These are phyloP conservation scores for Tetramitus jugosus DNA, from an alignment of 208 protist genomes.

Conservation along the genomic window DNA sequence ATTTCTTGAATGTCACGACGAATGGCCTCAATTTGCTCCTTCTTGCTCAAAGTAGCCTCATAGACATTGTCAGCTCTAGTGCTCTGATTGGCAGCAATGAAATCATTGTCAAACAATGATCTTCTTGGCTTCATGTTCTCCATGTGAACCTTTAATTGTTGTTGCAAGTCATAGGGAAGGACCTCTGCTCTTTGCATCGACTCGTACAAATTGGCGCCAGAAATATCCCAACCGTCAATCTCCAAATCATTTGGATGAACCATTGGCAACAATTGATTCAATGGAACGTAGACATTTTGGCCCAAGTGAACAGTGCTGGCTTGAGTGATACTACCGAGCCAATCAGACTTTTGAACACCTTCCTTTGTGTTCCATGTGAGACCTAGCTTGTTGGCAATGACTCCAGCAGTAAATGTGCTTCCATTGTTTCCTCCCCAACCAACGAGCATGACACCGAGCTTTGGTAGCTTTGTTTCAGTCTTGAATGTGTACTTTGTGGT, in stretches of 20 bases:
- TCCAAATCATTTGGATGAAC: slow-evolving; percentile 91
- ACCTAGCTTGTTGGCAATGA: slow-evolving; percentile 85
- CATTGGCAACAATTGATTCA: slow-evolving; percentile 89
- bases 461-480: slow-evolving; percentile 70
- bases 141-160: slow-evolving; percentile 51
- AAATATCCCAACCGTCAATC: slow-evolving; percentile 94
- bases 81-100: slow-evolving; percentile 95
- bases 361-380: slow-evolving; percentile 83
- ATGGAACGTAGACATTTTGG: slow-evolving; percentile 59
- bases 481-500: slow-evolving; percentile 61
- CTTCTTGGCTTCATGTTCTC: slow-evolving; percentile 75
- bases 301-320: slow-evolving; percentile 87
- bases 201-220: slow-evolving; percentile 72
- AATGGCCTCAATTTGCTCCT: slow-evolving; percentile 83
- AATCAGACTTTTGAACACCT: slow-evolving; percentile 84
- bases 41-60: slow-evolving; percentile 54
- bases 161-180: slow-evolving; percentile 82
- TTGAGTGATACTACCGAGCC: slow-evolving; percentile 93
- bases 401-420: slow-evolving; percentile 88
- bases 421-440: slow-evolving; percentile 98
- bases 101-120: slow-evolving; percentile 90
- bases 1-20: slow-evolving; percentile 84
- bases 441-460: slow-evolving; percentile 84
- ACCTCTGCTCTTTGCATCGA: slow-evolving; percentile 89
- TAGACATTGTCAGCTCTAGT: slow-evolving; percentile 93